Evolutionary conservation across 306 rosid species (phyloP).

Genomic region (Nissolia schottii): DNA sequence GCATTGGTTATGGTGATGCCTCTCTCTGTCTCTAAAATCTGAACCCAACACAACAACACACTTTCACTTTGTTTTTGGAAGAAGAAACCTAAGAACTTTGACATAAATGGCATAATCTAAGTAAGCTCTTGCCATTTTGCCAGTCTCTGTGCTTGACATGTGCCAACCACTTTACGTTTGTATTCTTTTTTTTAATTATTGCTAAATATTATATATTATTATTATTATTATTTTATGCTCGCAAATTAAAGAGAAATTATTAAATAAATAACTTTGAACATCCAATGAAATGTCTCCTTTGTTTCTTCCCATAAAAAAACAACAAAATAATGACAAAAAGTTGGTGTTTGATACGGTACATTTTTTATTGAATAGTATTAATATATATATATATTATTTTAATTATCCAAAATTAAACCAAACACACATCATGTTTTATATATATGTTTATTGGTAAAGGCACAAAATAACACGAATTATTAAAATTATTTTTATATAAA

Average conservation of each 20-base stretch:
- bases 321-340: not conserved
- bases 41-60: not conserved
- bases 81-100: not conserved
- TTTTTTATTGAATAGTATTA: too few species aligned
- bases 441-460: too few species aligned
- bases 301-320: not conserved
- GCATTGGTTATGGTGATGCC: too few species aligned
- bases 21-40: not conserved
- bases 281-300: not conserved
- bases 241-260: not conserved
- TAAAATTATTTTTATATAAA: too few species aligned
- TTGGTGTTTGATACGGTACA: too few species aligned
- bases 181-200: too few species aligned
- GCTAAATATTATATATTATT: too few species aligned
- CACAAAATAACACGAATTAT: too few species aligned
- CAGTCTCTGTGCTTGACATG: not conserved
- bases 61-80: not conserved
- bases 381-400: too few species aligned
- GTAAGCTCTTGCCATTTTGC: not conserved
- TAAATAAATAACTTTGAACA: not conserved
- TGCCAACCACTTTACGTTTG: not conserved
- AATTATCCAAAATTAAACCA: too few species aligned
- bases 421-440: too few species aligned
- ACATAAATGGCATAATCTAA: slow-evolving; percentile 10
- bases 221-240: too few species aligned